These are phyloP conservation scores for Coniochaeta sp. DNA, from an alignment of 2,329 filamentous ascomycete genomes.

Conservation along the genomic window DNA sequence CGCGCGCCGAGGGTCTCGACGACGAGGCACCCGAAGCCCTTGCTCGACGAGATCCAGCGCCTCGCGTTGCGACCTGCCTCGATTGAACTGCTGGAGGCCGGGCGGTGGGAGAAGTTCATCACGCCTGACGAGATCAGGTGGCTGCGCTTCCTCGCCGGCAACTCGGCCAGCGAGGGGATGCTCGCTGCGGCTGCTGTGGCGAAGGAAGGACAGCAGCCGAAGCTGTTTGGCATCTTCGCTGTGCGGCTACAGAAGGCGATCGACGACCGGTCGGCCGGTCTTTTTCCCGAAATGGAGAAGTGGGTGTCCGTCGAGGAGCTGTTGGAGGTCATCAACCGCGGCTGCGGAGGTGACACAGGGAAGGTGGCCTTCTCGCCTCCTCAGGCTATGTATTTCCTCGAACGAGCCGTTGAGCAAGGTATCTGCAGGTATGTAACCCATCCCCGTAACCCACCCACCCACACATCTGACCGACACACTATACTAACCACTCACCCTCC, in stretches of 20 bases:
- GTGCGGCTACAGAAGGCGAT: constrained; percentile 23
- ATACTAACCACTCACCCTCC: constrained; percentile 4
- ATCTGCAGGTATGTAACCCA: constrained; percentile 13
- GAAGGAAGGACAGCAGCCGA: constrained; percentile 14
- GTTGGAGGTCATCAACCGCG: constrained; percentile 20
- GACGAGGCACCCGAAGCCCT: too few relatives aligned
- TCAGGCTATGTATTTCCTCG: constrained; percentile 22
- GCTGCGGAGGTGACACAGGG: constrained; percentile 10
- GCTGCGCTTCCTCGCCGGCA: constrained; percentile 22
- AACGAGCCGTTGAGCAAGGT: constrained; percentile 19
- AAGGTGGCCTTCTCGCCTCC: constrained; percentile 18
- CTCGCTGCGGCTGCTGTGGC: constrained; percentile 10
- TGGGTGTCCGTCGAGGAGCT: constrained; percentile 18
- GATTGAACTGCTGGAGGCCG: background rate
- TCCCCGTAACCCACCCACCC: too few relatives aligned
- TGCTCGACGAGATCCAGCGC: background rate
- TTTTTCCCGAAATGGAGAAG: constrained; percentile 16
- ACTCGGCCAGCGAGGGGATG: constrained; percentile 18
- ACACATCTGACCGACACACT: too few relatives aligned
- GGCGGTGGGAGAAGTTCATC: constrained; percentile 8
- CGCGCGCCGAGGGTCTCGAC: too few relatives aligned
- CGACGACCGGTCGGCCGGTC: constrained; percentile 18
- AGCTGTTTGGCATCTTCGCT: constrained; percentile 24
- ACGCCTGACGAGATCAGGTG: constrained; percentile 22
- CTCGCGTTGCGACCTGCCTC: background rate